A percentile compares a stretch with the other conserved stretches of the same genome.
Evolutionary conservation across 1,284 basidiomycete species (phyloP).

Genomic region (Rhodotorula sp.): DNA sequence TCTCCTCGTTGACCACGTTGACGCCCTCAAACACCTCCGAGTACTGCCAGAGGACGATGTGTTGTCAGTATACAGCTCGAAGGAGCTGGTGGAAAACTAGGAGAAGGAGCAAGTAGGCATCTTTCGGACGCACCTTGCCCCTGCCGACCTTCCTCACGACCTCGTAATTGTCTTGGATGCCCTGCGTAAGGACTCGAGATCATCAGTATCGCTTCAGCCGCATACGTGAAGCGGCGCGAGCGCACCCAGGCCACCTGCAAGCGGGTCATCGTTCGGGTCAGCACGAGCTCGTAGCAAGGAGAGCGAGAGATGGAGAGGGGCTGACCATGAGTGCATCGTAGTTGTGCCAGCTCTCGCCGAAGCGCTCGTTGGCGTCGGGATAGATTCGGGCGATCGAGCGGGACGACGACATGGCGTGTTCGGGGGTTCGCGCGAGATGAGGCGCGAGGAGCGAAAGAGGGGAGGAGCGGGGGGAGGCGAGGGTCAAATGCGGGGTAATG

Average conservation of each 20-base stretch:
- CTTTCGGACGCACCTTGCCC: slow-evolving; percentile 67
- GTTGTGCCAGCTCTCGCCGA: slow-evolving; percentile 61
- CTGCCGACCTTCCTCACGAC: slow-evolving; percentile 95
- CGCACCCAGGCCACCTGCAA: slow-evolving; percentile 23
- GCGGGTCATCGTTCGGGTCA: background rate
- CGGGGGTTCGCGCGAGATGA: background rate
- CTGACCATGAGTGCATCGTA: slow-evolving; percentile 49
- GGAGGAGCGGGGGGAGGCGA: background rate
- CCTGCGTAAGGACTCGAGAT: background rate
- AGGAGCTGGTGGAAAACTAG: background rate
- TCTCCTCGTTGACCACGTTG: slow-evolving; percentile 87
- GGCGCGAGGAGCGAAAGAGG: background rate
- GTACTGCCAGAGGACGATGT: background rate
- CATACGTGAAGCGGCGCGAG: background rate
- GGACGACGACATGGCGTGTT: slow-evolving; percentile 4
- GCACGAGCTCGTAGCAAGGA: background rate
- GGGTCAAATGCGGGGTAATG: no score
- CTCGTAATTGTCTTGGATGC: slow-evolving; percentile 89
- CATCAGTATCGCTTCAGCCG: background rate
- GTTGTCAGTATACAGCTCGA: background rate
- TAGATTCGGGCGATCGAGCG: slow-evolving; percentile 48
- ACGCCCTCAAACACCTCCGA: slow-evolving; percentile 94
- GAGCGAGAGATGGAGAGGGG: background rate
- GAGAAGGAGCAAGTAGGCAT: background rate
- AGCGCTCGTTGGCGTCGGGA: slow-evolving; percentile 61